Evolutionary conservation across 345 rosid genomes (phyloP).

Genomic region (Mercurialis annua): DNA sequence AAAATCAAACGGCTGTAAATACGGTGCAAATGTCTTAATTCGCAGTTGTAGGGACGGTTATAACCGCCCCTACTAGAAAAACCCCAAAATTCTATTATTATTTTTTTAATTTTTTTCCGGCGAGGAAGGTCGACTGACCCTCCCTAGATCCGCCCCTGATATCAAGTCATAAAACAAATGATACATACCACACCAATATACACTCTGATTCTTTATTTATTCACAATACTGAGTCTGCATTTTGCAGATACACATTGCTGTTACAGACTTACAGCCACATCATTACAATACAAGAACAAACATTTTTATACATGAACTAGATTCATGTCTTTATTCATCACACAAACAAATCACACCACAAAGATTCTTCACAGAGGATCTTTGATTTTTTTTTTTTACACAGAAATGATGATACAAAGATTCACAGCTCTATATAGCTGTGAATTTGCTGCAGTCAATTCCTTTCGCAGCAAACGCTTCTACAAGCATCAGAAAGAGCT

Average conservation of each 20-base stretch:
- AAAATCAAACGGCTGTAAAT: no score
- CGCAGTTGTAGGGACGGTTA: no score
- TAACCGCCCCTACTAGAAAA: no score
- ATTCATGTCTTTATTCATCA: neutral
- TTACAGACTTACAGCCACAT: neutral
- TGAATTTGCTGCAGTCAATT: slow-evolving; percentile 54
- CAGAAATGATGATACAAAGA: slow-evolving; percentile 4
- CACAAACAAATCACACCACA: no score
- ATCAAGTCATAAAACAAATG: no score
- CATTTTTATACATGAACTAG: no score
- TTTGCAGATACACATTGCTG: neutral
- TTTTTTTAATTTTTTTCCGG: no score
- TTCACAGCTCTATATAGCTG: slow-evolving; percentile 28
- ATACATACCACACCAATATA: neutral
- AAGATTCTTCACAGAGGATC: neutral
- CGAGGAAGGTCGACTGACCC: no score
- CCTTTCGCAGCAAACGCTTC: slow-evolving; percentile 70
- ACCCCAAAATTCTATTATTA: no score
- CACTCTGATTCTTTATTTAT: neutral
- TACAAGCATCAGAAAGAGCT: slow-evolving; percentile 71
- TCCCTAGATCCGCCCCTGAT: no score
- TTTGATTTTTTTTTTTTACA: neutral
- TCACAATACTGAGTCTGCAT: neutral
- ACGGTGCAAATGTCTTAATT: no score
- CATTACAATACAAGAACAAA: neutral